Evolutionary conservation across 202 grass and related monocot species (phyloP), one percentile per base, ranked within the genome.

Genomic region (Bolboschoenoplectus hybrid): DNA sequence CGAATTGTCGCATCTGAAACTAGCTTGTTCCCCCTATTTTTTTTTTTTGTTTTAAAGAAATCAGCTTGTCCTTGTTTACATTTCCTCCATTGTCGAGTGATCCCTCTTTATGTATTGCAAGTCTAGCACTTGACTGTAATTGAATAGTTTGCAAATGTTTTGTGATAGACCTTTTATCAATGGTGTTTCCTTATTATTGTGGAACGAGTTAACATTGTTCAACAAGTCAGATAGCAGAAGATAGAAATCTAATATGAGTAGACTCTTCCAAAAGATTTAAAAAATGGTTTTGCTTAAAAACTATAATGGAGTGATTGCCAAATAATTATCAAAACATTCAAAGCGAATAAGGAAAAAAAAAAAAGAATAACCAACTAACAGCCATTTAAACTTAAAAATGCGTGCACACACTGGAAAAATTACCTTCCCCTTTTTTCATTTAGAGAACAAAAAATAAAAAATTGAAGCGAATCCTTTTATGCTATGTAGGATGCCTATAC

Each of bases 401-500:
- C 45, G 45, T 55, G 35, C 65, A 71, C 65, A 84, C 61, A 70
- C 43, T 11, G 82, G 32, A 84, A 84, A 84, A 84, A 58, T 84
- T 84, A 71, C 82, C 63, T 84, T 41, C 32, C 63, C 63, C 26
- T 26, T 50, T 60, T 91, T 86, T 67, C 69, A 61, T 81, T 92
- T 81, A 78, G 85, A 89, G 88, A 87, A 92, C 85, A 69, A 89
- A 86, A 89, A 95, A 88, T 86, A 80, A 89, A 93, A 66, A 91
- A 87, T 67, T 76, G 87, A 91, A 92, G 87, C 84, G 87, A 88
- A 95, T 70, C 10, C 63, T 84, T 65, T 34, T 19, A 58, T 91
- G 85, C 87, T 95, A 91, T 92, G 87, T 88, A 86, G 89, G 66
- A 84, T 52, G 70, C 82, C 85, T 91, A 89, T 68, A 85, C 88